These are phyloP conservation scores for Termitomyces heimii DNA, from an alignment of 768 basidiomycete species.

Conservation along the genomic window DNA sequence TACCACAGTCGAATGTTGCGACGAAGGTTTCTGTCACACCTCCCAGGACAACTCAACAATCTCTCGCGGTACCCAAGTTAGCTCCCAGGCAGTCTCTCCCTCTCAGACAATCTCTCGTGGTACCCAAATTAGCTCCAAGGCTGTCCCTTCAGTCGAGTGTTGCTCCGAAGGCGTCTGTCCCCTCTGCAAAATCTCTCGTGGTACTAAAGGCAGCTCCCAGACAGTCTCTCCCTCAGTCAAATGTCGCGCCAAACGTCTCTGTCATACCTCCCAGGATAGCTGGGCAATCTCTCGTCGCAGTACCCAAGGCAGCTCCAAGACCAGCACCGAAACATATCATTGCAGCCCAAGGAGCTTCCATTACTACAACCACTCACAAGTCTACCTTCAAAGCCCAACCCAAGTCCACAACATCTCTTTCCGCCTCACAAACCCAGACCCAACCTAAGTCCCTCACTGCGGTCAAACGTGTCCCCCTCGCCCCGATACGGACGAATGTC, in stretches of 20 bases:
- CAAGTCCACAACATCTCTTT: background rate
- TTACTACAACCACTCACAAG: background rate
- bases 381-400: background rate
- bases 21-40: background rate
- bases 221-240: background rate
- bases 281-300: background rate
- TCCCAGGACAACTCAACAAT: background rate
- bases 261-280: background rate
- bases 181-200: background rate
- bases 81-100: background rate
- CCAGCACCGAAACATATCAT: background rate
- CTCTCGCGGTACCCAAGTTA: background rate
- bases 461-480: background rate
- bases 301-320: background rate
- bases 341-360: background rate
- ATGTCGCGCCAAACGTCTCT: background rate
- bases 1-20: background rate
- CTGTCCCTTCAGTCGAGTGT: background rate
- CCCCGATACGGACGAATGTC: background rate
- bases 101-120: background rate
- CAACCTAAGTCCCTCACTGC: background rate
- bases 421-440: background rate
- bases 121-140: background rate
- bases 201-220: background rate
- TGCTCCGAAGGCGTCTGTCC: no score